A percentile compares a stretch with the other conserved stretches of the same genome.
phyloP scores from a whole-genome alignment of 495 filamentous ascomycete species.

The Arthonia radiata region DNA sequence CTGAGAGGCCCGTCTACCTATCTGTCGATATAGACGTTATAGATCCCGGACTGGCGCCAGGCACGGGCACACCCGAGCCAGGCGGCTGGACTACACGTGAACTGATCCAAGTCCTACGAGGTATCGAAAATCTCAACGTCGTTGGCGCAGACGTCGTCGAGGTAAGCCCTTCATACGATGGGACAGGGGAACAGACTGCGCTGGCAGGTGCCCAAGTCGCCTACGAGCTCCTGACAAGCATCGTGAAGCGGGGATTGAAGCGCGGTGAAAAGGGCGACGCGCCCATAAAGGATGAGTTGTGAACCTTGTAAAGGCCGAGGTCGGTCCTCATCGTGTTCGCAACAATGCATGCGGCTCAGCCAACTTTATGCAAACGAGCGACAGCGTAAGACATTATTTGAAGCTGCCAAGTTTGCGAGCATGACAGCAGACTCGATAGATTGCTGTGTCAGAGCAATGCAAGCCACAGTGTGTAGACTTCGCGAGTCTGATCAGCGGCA shows the following conservation, averaged over 20 bases:
- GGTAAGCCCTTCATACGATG: slow-evolving; percentile 70
- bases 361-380: too few relatives aligned
- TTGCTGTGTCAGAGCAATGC: too few relatives aligned
- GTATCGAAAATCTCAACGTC: slow-evolving; percentile 45
- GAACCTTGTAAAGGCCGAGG: too few relatives aligned
- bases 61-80: slow-evolving; percentile 68
- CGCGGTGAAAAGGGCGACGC: too few relatives aligned
- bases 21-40: slow-evolving; percentile 76
- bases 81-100: slow-evolving; percentile 75
- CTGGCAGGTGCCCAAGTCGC: slow-evolving; percentile 61
- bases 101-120: slow-evolving; percentile 28
- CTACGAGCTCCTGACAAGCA: slow-evolving; percentile 59
- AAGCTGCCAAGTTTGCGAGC: too few relatives aligned
- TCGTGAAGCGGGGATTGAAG: slow-evolving; percentile 39
- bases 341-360: too few relatives aligned
- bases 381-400: too few relatives aligned
- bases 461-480: too few relatives aligned
- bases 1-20: slow-evolving; percentile 52
- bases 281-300: slow-evolving; percentile 21
- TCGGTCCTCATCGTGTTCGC: too few relatives aligned
- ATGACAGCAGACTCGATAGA: too few relatives aligned
- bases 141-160: slow-evolving; percentile 65
- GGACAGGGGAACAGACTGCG: slow-evolving; percentile 58
- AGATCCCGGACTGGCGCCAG: slow-evolving; percentile 65
- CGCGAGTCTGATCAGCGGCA: too few relatives aligned